A percentile compares a stretch with the other conserved stretches of the same genome.
Conservation (phyloP, 805 yeast species). For the Barnettozyma salicaria region DNA sequence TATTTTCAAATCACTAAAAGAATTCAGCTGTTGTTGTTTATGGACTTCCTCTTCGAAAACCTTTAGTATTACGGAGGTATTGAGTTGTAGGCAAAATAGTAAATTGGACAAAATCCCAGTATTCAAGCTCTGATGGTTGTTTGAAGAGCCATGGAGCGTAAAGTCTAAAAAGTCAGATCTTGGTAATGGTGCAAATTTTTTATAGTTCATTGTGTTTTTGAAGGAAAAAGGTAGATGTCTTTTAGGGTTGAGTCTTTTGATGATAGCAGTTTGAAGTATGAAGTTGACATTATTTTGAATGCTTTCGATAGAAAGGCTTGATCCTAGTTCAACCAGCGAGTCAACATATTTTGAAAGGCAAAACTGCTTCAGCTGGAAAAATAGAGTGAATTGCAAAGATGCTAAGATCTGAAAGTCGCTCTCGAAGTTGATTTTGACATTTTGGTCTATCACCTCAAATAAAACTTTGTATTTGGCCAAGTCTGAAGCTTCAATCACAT, state of each 20-base stretch:
- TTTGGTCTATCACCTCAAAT: slow-evolving; percentile 25
- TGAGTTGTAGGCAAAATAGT: slow-evolving; percentile 12
- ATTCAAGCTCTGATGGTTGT: slow-evolving; percentile 12
- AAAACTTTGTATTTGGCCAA: slow-evolving; percentile 20
- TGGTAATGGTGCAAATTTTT: slow-evolving; percentile 24
- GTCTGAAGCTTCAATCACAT: slow-evolving; percentile 14
- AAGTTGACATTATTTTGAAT: slow-evolving; percentile 15
- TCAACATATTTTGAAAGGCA: slow-evolving; percentile 12
- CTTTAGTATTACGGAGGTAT: slow-evolving; percentile 9
- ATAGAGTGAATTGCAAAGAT: slow-evolving; percentile 11
- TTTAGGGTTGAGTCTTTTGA: slow-evolving; percentile 15
- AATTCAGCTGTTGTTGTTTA: slow-evolving; percentile 4
- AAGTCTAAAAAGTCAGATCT: slow-evolving; percentile 21
- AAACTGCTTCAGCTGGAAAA: slow-evolving; percentile 12
- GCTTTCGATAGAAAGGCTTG: slow-evolving; percentile 17
- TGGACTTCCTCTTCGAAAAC: slow-evolving; percentile 7
- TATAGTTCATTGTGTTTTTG: slow-evolving; percentile 10
- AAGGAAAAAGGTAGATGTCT: slow-evolving; percentile 11
- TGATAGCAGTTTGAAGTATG: slow-evolving; percentile 14
- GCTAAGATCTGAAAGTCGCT: slow-evolving; percentile 17
- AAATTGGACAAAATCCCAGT: slow-evolving; percentile 15
- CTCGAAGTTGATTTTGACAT: slow-evolving; percentile 17
- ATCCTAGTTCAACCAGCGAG: slow-evolving; percentile 19
- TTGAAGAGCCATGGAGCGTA: slow-evolving; percentile 2
- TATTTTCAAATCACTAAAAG: slow-evolving; percentile 6